Evolutionary conservation across 331 rosid genomes (phyloP).

Genomic region (Prunus yedoensis): DNA sequence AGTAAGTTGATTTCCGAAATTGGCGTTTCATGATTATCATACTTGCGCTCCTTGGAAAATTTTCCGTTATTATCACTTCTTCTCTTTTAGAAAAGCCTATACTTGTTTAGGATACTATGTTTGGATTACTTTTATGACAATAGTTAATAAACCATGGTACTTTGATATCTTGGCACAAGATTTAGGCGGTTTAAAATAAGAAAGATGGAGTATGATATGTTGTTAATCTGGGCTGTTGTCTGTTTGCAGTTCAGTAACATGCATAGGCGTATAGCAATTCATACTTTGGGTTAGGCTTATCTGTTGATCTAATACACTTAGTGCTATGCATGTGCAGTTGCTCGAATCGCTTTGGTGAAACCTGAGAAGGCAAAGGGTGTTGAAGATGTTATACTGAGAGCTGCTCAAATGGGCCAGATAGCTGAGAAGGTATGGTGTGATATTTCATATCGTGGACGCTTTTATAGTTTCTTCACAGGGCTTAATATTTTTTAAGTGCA

Average conservation of each 20-base stretch:
- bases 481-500: background rate
- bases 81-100: background rate
- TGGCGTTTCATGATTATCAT: background rate
- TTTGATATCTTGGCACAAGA: background rate
- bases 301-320: background rate
- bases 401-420: conserved; percentile 94
- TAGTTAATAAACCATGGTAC: background rate
- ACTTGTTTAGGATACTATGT: background rate
- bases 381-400: conserved; percentile 91
- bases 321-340: conserved; percentile 56
- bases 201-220: background rate
- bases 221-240: too few species aligned
- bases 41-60: conserved; percentile 5
- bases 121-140: background rate
- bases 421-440: conserved; percentile 62
- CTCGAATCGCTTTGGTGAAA: conserved; percentile 98
- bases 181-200: too few species aligned
- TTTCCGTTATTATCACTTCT: conserved; percentile 10
- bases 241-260: background rate
- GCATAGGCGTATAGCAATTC: background rate
- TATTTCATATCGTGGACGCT: background rate
- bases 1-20: conserved; percentile 46
- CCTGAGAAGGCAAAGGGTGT: conserved; percentile 98
- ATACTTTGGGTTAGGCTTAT: background rate
- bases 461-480: background rate